Conservation (phyloP, 805 yeast genomes). For the Metschnikowia colocasiae region DNA sequence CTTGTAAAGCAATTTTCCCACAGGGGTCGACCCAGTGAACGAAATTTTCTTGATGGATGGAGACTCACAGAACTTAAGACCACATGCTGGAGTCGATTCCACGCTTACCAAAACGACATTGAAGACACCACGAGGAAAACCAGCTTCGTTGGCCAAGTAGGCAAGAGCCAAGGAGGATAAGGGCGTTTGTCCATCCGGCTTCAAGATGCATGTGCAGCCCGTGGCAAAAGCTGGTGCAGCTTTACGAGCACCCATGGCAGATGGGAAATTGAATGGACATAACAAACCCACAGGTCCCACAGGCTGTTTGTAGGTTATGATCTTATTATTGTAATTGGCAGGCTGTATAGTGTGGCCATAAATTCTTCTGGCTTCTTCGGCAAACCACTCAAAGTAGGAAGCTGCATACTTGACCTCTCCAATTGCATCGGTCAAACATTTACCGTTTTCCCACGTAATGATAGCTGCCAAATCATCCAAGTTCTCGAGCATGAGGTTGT, state of each 20-base stretch:
- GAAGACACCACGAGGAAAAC: conserved; percentile 56
- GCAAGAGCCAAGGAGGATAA: conserved; percentile 57
- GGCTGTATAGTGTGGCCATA: conserved; percentile 60
- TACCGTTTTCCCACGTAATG: conserved; percentile 60
- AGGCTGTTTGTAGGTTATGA: conserved; percentile 54
- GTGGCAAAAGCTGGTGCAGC: conserved; percentile 65
- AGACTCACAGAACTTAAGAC: conserved; percentile 49
- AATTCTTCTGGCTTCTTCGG: conserved; percentile 54
- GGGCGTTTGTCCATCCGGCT: conserved; percentile 63
- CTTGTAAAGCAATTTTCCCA: conserved; percentile 63
- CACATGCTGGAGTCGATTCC: conserved; percentile 50
- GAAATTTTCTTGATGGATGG: conserved; percentile 61
- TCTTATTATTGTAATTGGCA: conserved; percentile 46
- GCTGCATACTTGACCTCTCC: conserved; percentile 61
- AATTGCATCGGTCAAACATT: conserved; percentile 48
- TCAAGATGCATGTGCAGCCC: conserved; percentile 58
- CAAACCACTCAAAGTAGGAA: conserved; percentile 42
- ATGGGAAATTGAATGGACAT: conserved; percentile 67
- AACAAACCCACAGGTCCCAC: conserved; percentile 62
- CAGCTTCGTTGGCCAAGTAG: conserved; percentile 53
- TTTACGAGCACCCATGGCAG: conserved; percentile 64
- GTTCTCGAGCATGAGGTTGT: conserved; percentile 51
- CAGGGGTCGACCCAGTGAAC: conserved; percentile 75
- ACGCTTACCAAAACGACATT: conserved; percentile 48
- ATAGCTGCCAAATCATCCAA: conserved; percentile 54